Base-by-base conservation (phyloP, 352 stramenopile species). In the Globisporangium uncinulatum region DNA sequence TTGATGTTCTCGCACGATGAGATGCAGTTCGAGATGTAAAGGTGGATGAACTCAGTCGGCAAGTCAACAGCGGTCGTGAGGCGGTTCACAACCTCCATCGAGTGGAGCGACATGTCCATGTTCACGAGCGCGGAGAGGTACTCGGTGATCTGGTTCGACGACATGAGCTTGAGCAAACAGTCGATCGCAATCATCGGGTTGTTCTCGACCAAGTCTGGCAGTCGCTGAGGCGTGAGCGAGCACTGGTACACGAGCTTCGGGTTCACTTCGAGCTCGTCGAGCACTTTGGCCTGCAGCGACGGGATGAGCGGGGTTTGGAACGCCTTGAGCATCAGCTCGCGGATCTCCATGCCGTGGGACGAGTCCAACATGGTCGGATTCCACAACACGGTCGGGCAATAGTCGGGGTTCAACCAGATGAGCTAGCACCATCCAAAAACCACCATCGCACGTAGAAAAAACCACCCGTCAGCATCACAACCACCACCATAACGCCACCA, bases 21-120 rank as follows among this genome's bases (percentile, higher is more conserved):
- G 77, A 99, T 99, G 73, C 96, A 99, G 74, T 98, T 99, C 21
- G 90, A 98, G 71, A 99, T 98, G 74, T 98, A 99, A 65, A 99
- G 68, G 69, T 99, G 96, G 54, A 99, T 97, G 67, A 99, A 99
- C 74, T 99, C 96, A 8, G 94, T 97, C 61, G 97, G 96, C 50
- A 98, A 69, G 63, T 96, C 79, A 45, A 96, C 88, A n/a, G 81
- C 81, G 36, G 90, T 97, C 21, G 90, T 97, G 47, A 97, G 61
- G 36, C 90, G 86, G 71, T 98, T 98, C 74, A 98, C 92, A 21
- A 98, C 92, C 70, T 99, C 97, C 97, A 99, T 99, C 57, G 88
- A 98, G 70, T 99, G 96, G 17, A 99, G 81, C 36, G 87, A 98
- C 95, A 99, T 99, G 65, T 99, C 96, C 97, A 99, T 99, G 59